phyloP scores from a whole-genome alignment of 139 green algal species.

The Picochlorum sp. region DNA sequence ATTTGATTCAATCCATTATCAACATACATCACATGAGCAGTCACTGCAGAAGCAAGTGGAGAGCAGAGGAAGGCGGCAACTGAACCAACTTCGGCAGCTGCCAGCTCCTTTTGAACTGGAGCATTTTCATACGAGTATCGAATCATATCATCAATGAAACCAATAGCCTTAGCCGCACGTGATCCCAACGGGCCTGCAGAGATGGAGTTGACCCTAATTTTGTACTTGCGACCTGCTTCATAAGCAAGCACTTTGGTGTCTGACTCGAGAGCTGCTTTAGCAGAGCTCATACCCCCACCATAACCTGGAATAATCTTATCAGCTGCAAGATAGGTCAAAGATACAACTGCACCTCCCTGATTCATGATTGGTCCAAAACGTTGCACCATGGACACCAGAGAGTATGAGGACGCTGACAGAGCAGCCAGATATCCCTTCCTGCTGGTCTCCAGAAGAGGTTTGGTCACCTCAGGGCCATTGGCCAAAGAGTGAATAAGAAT shows the following conservation, averaged over 20 bases:
- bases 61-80: constrained; percentile 87
- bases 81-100: constrained; percentile 62
- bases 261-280: constrained; percentile 91
- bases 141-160: constrained; percentile 99
- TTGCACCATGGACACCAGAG: constrained; percentile 84
- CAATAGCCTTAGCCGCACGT: constrained; percentile 92
- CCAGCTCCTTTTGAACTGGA: constrained; percentile 90
- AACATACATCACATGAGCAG: constrained; percentile 46
- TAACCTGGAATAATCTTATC: constrained; percentile 92
- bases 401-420: constrained; percentile 93
- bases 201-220: constrained; percentile 74
- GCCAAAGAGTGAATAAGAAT: constrained; percentile 96
- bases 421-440: constrained; percentile 92
- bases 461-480: constrained; percentile 95
- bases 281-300: constrained; percentile 93
- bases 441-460: constrained; percentile 91
- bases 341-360: constrained; percentile 66
- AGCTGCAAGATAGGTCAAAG: constrained; percentile 93
- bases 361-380: constrained; percentile 58
- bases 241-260: constrained; percentile 94
- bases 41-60: constrained; percentile 81
- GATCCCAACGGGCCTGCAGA: constrained; percentile 87
- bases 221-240: constrained; percentile 89
- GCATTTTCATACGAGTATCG: constrained; percentile 84
- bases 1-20: constrained; percentile 83